Conservation (phyloP, 441 rosid genomes). For the Mallotus repandus region DNA sequence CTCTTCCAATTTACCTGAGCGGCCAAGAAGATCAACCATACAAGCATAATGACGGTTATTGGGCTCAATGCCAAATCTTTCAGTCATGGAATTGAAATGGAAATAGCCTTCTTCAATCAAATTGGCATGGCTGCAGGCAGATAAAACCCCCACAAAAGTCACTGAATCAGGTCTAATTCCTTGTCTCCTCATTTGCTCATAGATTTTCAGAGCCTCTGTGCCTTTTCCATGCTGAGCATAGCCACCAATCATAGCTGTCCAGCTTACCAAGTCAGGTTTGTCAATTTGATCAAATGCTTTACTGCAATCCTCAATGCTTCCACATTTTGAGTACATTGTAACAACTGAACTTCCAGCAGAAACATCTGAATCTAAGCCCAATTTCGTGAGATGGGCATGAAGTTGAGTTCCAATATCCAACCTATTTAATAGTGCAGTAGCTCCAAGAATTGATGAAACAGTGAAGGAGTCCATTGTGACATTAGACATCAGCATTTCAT, state of each 20-base stretch:
- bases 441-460: slow-evolving; percentile 58
- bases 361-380: slow-evolving; percentile 53
- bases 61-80: slow-evolving; percentile 60
- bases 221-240: slow-evolving; percentile 80
- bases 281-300: slow-evolving; percentile 57
- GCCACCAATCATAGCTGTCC: slow-evolving; percentile 74
- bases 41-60: slow-evolving; percentile 62
- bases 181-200: slow-evolving; percentile 48
- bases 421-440: slow-evolving; percentile 39
- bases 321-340: slow-evolving; percentile 70
- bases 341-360: slow-evolving; percentile 74
- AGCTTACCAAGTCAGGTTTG: slow-evolving; percentile 61
- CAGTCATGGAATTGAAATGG: slow-evolving; percentile 58
- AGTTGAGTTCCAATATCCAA: slow-evolving; percentile 57
- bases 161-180: slow-evolving; percentile 64
- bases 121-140: slow-evolving; percentile 78
- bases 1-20: slow-evolving; percentile 66
- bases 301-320: slow-evolving; percentile 59
- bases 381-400: slow-evolving; percentile 53
- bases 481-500: slow-evolving; percentile 43
- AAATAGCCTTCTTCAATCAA: slow-evolving; percentile 66
- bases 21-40: slow-evolving; percentile 85
- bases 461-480: slow-evolving; percentile 50
- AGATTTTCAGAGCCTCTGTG: slow-evolving; percentile 53
- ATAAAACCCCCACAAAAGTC: slow-evolving; percentile 63